Percentiles rank a stretch among this genome's conserved stretches.
These are phyloP conservation scores for Emericellopsis cladophorae DNA, from an alignment of 2,329 filamentous ascomycete genomes.

Conservation along the genomic window DNA sequence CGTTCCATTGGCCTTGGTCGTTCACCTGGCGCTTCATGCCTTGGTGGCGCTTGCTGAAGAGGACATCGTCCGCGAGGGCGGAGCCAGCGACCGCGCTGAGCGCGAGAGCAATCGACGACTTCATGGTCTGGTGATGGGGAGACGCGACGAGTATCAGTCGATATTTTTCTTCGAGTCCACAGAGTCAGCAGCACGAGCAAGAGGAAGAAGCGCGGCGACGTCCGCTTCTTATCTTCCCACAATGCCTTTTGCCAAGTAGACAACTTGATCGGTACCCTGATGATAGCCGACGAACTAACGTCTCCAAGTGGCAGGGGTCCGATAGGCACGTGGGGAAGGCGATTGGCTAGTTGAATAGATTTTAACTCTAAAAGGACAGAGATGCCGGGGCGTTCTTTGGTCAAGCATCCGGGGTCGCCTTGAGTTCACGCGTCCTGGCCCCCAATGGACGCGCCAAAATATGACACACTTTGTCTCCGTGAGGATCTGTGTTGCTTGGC, in stretches of 20 bases:
- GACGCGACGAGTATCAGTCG: neutral
- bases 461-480: too few relatives aligned
- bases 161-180: too few relatives aligned
- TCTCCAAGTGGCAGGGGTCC: neutral
- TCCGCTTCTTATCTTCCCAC: neutral
- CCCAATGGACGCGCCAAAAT: too few relatives aligned
- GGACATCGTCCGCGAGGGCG: slow-evolving; percentile 26
- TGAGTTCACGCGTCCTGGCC: too few relatives aligned
- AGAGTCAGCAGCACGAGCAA: neutral
- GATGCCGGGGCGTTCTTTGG: too few relatives aligned
- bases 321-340: slow-evolving; percentile 5
- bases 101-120: slow-evolving; percentile 10
- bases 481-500: too few relatives aligned
- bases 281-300: neutral
- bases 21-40: slow-evolving; percentile 36
- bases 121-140: slow-evolving; percentile 6
- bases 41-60: slow-evolving; percentile 28
- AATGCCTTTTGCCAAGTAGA: neutral
- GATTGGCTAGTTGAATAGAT: slow-evolving; percentile 1
- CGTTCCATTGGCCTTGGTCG: slow-evolving; percentile 36
- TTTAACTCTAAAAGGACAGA: too few relatives aligned
- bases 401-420: too few relatives aligned
- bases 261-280: neutral
- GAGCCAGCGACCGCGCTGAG: slow-evolving; percentile 14
- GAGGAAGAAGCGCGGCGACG: neutral